Conservation (phyloP, 768 basidiomycete genomes). For the Phaffia australis region DNA sequence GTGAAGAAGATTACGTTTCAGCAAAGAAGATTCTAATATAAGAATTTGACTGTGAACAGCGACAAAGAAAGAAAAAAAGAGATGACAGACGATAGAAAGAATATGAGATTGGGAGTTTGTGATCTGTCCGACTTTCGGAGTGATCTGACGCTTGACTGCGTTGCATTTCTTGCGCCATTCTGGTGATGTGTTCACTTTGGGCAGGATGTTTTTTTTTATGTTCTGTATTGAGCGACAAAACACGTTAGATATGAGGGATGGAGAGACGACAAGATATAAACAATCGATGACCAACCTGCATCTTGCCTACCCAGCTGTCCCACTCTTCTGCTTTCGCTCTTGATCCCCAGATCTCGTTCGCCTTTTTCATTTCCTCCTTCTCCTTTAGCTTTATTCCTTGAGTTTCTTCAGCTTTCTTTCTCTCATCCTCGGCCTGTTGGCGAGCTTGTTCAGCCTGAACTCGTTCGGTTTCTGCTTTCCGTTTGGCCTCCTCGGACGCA, state of each 20-base stretch:
- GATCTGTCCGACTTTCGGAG: constrained; percentile 75
- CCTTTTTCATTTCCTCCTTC: constrained; percentile 6
- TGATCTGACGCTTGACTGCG: constrained; percentile 62
- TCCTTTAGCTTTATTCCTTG: constrained; percentile 22
- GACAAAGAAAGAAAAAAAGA: constrained; percentile 18
- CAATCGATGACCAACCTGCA: constrained; percentile 27
- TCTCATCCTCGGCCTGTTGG: constrained; percentile 15
- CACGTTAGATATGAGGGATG: background rate
- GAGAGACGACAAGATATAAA: constrained; percentile 28
- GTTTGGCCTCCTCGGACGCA: constrained; percentile 39
- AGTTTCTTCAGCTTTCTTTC: constrained; percentile 15
- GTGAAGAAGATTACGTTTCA: constrained; percentile 25
- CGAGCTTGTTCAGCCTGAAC: background rate
- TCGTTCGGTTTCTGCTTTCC: constrained; percentile 26
- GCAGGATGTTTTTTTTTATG: constrained; percentile 41
- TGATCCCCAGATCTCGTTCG: constrained; percentile 22
- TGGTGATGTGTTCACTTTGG: constrained; percentile 51
- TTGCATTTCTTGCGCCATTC: constrained; percentile 53
- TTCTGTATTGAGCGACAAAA: background rate
- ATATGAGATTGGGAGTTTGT: constrained; percentile 60
- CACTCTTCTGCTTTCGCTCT: constrained; percentile 30
- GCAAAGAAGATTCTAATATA: constrained; percentile 13
- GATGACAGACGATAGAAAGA: constrained; percentile 42
- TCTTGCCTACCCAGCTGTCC: constrained; percentile 32
- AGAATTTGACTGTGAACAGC: constrained; percentile 22